Conservation (phyloP, 2,329 filamentous ascomycete species). For the Tolypocladium album region DNA sequence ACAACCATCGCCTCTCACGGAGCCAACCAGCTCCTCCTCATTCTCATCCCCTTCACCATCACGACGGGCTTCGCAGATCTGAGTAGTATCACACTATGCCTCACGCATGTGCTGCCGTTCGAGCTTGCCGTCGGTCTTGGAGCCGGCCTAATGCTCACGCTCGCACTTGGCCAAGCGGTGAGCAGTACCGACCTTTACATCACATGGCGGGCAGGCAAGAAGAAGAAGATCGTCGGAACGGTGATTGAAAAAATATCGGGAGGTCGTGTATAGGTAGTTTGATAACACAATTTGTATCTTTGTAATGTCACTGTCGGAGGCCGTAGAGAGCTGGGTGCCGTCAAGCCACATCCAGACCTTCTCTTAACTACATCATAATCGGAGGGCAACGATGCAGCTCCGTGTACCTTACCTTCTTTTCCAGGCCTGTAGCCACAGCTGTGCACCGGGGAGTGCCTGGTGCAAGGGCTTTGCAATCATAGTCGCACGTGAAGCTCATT, state of each 20-base stretch:
- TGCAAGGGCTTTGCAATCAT: too few relatives aligned
- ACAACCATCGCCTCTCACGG: constrained; percentile 3
- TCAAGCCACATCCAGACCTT: too few relatives aligned
- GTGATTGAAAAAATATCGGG: background rate
- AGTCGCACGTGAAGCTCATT: too few relatives aligned
- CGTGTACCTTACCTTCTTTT: too few relatives aligned
- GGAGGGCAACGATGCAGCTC: too few relatives aligned
- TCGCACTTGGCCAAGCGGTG: constrained; percentile 11
- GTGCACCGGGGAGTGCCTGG: too few relatives aligned
- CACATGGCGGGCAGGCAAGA: background rate
- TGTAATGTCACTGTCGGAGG: background rate
- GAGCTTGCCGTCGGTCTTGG: constrained; percentile 13
- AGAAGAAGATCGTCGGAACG: background rate
- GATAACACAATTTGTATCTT: background rate
- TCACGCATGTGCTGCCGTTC: constrained; percentile 16
- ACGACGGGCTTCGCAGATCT: constrained; percentile 18
- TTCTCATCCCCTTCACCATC: constrained; percentile 10
- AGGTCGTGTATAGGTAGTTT: background rate
- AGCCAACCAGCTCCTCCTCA: constrained; percentile 16
- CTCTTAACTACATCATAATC: too few relatives aligned
- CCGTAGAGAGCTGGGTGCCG: too few relatives aligned
- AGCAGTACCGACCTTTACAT: background rate
- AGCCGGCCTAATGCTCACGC: constrained; percentile 11
- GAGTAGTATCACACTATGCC: constrained; percentile 14
- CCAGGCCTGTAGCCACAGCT: too few relatives aligned